Evolutionary conservation across 257 asterid species (phyloP).

Genomic region (Petunia secreta): DNA sequence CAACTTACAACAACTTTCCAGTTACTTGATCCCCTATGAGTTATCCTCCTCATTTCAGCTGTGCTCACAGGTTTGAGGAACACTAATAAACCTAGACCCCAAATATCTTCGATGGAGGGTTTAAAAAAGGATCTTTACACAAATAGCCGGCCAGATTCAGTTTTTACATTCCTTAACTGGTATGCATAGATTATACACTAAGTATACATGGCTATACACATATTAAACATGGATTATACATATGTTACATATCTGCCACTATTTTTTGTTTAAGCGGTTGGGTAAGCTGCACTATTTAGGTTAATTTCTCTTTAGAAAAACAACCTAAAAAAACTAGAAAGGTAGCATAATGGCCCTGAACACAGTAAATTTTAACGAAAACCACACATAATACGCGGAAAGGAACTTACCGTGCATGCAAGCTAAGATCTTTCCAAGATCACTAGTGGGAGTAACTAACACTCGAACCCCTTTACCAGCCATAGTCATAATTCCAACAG

Average conservation of each 20-base stretch:
- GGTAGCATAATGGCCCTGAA: background rate
- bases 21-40: background rate
- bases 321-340: background rate
- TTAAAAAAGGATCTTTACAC: background rate
- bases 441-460: constrained; percentile 93
- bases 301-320: too few species aligned
- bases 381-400: background rate
- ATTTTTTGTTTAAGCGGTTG: too few species aligned
- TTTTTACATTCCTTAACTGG: too few species aligned
- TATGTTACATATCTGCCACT: too few species aligned
- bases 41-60: background rate
- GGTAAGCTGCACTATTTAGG: too few species aligned
- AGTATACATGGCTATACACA: too few species aligned
- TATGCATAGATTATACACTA: too few species aligned
- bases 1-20: background rate
- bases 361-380: background rate
- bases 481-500: constrained; percentile 95
- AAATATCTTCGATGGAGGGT: background rate
- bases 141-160: too few species aligned
- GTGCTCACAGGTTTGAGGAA: background rate
- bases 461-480: constrained; percentile 97
- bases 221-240: too few species aligned
- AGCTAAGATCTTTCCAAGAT: constrained; percentile 97
- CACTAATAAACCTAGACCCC: background rate
- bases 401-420: constrained; percentile 92